Evolutionary conservation across 495 filamentous ascomycete species (phyloP), one percentile per base, ranked within the genome.

Genomic region (Aspergillus baeticus): DNA sequence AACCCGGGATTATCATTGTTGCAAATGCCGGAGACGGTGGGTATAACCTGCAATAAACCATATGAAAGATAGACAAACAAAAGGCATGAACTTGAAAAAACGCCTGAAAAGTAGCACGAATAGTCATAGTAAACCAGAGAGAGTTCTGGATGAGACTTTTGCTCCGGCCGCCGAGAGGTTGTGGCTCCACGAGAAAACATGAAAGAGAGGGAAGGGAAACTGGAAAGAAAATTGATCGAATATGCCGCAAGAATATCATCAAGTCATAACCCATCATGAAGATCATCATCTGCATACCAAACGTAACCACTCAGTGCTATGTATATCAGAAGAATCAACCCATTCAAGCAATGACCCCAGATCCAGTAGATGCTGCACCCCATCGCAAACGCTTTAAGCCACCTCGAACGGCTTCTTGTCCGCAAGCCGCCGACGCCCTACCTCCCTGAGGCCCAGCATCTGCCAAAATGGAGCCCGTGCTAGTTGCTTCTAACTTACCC

Each of bases 401-500:
- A 6, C 74, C 75, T 20, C 68, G 66, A 20, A 78, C 71, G 1
- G 75, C 75, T 62, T 78, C 73, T 45, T 72, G 73, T 1, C 75
- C 72, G 52, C 75, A 78, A 1, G 63, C 64, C 8, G 68, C 63
- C 3, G 75, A 75, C 21, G 69, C 62, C 23, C 68, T 64, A n/a
- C 65, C 65, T 5, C 64, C 59, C 7, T 65, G 58, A 44, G 70
- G 60, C 33, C 55, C 53, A 10, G 66, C 65, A 50, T 74, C 69
- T 8, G 67, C 66, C 51, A 72, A 63, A 15, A 70, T 54, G 6
- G 58, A 61, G 6, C 60, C 69, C 10, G 77, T 70, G 4, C 73
- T 70, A 2, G 71, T 74, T 20, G 76, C 76, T 65, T 94, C 90
- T 22, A 86, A 74, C 26, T 83, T 78, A 0, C 90, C 91, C 1